Percentiles rank a stretch among this genome's conserved stretches.
These are phyloP conservation scores for Tephrocybe sp. DNA, from an alignment of 768 basidiomycete species.

Conservation along the genomic window DNA sequence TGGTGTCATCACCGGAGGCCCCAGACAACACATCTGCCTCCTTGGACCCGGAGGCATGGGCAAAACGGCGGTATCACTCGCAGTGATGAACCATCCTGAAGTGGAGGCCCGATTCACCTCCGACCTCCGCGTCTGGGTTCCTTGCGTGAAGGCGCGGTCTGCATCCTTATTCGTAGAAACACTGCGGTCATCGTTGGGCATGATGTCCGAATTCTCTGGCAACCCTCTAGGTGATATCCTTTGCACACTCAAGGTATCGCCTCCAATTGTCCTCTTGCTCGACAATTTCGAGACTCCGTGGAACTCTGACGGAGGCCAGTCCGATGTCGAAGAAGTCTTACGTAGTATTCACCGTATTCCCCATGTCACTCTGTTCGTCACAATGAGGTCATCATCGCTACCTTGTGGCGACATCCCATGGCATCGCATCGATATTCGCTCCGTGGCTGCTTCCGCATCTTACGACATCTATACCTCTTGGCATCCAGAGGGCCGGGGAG, in stretches of 20 bases:
- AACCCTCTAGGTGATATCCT: background rate
- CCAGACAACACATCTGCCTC: constrained; percentile 18
- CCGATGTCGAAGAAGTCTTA: constrained; percentile 18
- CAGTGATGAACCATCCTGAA: constrained; percentile 25
- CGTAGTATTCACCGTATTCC: background rate
- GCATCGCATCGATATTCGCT: constrained; percentile 10
- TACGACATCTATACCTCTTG: constrained; percentile 21
- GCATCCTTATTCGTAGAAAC: background rate
- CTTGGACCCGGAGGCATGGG: constrained; percentile 34
- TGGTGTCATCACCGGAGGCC: constrained; percentile 1
- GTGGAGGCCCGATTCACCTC: constrained; percentile 22
- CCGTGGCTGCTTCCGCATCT: constrained; percentile 20
- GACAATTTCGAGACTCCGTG: constrained; percentile 20
- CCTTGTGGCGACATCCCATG: constrained; percentile 28
- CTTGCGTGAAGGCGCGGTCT: background rate
- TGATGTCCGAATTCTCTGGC: background rate
- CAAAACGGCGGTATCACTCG: constrained; percentile 34
- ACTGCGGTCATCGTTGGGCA: background rate
- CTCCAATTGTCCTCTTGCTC: constrained; percentile 24
- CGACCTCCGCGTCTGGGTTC: constrained; percentile 21
- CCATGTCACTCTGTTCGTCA: background rate
- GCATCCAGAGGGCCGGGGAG: constrained; percentile 17
- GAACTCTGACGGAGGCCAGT: constrained; percentile 22
- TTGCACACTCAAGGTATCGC: background rate
- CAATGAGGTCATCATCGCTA: constrained; percentile 18